Percentiles rank a stretch among this genome's conserved stretches.
Conservation (phyloP, 176 grass and related monocot genomes). For the Aegilops speltoides region DNA sequence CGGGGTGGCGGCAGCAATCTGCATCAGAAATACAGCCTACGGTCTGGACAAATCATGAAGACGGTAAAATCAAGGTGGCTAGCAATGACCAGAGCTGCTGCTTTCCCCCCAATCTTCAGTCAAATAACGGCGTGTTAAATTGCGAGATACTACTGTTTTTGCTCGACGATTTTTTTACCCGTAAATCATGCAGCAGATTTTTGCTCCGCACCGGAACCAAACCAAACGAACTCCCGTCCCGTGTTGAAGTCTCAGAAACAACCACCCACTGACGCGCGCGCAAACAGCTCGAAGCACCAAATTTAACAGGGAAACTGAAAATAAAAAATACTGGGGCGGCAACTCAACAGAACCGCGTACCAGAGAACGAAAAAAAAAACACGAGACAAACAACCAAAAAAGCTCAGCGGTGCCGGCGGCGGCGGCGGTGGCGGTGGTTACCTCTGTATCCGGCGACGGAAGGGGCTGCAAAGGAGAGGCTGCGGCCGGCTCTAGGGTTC, state of each 20-base stretch:
- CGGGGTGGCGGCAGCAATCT: background rate
- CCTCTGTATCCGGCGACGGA: constrained; percentile 20
- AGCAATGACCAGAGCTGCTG: background rate
- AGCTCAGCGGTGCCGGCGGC: background rate
- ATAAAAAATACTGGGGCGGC: background rate
- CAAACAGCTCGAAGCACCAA: background rate
- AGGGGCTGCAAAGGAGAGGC: constrained; percentile 22
- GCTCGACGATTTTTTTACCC: background rate
- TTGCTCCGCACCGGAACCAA: background rate
- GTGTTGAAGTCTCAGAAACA: background rate
- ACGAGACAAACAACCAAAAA: background rate
- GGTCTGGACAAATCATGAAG: background rate
- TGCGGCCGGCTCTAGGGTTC: background rate
- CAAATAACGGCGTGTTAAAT: background rate
- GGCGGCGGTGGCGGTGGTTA: background rate
- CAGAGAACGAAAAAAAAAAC: background rate
- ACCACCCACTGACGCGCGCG: background rate
- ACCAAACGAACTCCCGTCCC: background rate
- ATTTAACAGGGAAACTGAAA: background rate
- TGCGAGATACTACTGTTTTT: background rate
- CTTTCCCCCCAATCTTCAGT: background rate
- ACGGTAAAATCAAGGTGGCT: background rate
- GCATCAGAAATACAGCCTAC: background rate
- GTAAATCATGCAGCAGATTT: background rate
- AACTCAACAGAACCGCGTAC: background rate